Conservation (phyloP, 768 basidiomycete genomes). For the Termitomyces sp. region DNA sequence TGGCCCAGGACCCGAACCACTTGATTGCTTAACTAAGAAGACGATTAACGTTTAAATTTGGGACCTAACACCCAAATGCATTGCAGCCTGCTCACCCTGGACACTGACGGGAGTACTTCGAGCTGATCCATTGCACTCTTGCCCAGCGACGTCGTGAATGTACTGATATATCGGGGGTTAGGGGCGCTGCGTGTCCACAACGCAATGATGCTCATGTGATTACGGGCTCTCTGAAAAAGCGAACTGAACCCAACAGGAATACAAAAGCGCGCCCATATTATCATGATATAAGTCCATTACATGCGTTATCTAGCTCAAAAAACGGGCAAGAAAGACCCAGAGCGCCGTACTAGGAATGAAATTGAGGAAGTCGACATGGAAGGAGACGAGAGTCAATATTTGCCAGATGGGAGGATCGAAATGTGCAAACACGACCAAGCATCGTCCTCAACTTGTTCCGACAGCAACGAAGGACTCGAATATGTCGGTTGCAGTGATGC, state of each 20-base stretch:
- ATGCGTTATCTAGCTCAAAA: not conserved
- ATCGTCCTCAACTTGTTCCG: conserved; percentile 8
- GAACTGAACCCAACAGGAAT: not conserved
- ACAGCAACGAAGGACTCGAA: conserved; percentile 7
- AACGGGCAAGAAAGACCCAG: not conserved
- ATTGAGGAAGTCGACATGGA: no score
- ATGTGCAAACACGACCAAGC: conserved; percentile 19
- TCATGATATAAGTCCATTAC: not conserved
- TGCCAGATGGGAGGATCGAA: not conserved
- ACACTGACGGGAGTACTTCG: conserved; percentile 48
- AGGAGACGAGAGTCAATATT: not conserved
- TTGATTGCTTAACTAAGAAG: conserved; percentile 57
- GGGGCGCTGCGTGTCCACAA: not conserved
- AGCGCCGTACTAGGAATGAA: no score
- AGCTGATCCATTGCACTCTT: conserved; percentile 42
- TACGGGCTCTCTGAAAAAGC: conserved; percentile 1
- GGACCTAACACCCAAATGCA: not conserved
- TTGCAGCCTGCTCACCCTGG: conserved; percentile 41
- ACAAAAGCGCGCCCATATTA: not conserved
- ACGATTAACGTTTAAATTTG: not conserved
- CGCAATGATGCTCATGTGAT: conserved; percentile 15
- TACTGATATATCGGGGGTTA: not conserved
- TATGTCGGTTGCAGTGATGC: conserved; percentile 42
- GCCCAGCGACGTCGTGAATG: not conserved
- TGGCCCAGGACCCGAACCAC: conserved; percentile 74